Percentiles rank a stretch among this genome's conserved stretches.
phyloP scores from a whole-genome alignment of 768 basidiomycete species.

The Phallus indusiatus region DNA sequence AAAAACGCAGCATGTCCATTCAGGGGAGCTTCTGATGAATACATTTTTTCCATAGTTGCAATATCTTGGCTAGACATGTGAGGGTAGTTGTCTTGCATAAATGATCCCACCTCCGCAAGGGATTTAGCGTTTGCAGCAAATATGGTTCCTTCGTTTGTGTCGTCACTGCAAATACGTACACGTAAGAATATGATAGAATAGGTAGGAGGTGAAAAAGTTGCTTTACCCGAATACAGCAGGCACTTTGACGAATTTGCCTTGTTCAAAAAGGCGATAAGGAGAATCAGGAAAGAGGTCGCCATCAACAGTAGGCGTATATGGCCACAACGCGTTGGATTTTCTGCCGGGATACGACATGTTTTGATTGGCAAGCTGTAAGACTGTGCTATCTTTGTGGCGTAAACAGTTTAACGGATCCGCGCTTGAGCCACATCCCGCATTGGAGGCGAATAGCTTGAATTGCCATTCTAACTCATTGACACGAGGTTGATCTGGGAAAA shows the following conservation, averaged over 20 bases:
- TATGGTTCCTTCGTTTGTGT: constrained; percentile 8
- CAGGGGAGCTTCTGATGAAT: not conserved
- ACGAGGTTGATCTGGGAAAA: constrained; percentile 4
- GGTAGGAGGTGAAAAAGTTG: not conserved
- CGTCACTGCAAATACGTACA: constrained; percentile 7
- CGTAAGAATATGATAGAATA: not conserved
- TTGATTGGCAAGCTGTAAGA: constrained; percentile 25
- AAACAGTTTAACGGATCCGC: constrained; percentile 36
- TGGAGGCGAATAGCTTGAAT: constrained; percentile 6
- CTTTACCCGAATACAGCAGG: constrained; percentile 7
- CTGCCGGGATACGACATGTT: constrained; percentile 21
- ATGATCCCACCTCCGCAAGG: constrained; percentile 1
- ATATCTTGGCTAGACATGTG: not conserved
- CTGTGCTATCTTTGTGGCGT: constrained; percentile 24
- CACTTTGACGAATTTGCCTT: constrained; percentile 8
- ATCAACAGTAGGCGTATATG: constrained; percentile 26
- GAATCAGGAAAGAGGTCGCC: constrained; percentile 13
- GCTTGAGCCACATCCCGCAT: constrained; percentile 50
- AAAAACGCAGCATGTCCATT: constrained; percentile 1
- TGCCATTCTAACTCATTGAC: constrained; percentile 10
- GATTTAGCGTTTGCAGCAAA: constrained; percentile 8
- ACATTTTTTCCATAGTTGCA: not conserved
- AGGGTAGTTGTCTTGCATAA: constrained; percentile 5
- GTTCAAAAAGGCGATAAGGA: constrained; percentile 4
- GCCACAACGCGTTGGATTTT: constrained; percentile 18